A percentile compares a stretch with the other conserved stretches of the same genome.
These are phyloP conservation scores for Neurospora sp. DNA, from an alignment of 495 filamentous ascomycete genomes.

Conservation along the genomic window DNA sequence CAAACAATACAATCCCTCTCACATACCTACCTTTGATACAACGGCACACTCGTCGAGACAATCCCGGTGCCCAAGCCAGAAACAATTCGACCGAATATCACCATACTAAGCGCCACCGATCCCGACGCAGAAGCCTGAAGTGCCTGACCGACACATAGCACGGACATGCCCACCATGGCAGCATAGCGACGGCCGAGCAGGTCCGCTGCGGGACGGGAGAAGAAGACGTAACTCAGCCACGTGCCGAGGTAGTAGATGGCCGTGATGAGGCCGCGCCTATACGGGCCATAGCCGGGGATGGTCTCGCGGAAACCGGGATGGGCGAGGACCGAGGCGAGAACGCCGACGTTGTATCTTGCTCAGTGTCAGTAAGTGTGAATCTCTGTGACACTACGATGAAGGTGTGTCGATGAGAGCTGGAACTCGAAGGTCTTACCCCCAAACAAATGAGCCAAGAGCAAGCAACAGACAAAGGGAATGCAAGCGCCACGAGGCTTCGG, in stretches of 20 bases:
- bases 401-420: background rate
- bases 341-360: constrained; percentile 46
- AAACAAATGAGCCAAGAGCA: constrained; percentile 47
- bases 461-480: constrained; percentile 41
- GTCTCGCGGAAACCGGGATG: constrained; percentile 40
- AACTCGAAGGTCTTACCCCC: constrained; percentile 35
- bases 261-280: constrained; percentile 41
- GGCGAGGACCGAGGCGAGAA: constrained; percentile 45
- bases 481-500: constrained; percentile 34
- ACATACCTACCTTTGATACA: constrained; percentile 46
- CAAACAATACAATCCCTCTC: background rate
- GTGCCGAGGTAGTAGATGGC: constrained; percentile 49
- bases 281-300: constrained; percentile 32
- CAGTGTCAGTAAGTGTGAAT: background rate
- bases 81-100: constrained; percentile 42
- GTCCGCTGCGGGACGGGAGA: constrained; percentile 40
- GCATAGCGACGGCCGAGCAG: constrained; percentile 40
- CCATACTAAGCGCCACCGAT: constrained; percentile 35
- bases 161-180: constrained; percentile 34
- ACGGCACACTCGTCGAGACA: constrained; percentile 44
- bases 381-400: background rate
- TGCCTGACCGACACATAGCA: constrained; percentile 36
- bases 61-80: constrained; percentile 42
- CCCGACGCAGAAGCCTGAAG: constrained; percentile 35
- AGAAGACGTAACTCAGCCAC: constrained; percentile 43